phyloP scores from a whole-genome alignment of 768 basidiomycete genomes.

The Baorangia bicolor region DNA sequence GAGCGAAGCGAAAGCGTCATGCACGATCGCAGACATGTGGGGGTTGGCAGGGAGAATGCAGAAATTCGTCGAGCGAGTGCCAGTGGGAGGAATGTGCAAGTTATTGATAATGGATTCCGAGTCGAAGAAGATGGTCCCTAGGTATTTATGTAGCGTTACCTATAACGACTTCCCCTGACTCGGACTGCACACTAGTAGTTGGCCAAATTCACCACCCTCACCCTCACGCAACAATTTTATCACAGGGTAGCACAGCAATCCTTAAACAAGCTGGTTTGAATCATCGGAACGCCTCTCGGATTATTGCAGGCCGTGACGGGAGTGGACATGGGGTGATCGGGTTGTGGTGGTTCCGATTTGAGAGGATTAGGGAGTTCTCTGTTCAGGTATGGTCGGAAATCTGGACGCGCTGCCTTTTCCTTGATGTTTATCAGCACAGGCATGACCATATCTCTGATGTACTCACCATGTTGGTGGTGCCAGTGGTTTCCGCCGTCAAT shows the following conservation, averaged over 20 bases:
- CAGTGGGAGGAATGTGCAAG: too few relatives aligned
- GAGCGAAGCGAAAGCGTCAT: too few relatives aligned
- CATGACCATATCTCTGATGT: neutral
- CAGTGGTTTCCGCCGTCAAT: neutral
- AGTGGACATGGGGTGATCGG: neutral
- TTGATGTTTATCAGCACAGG: constrained; percentile 8
- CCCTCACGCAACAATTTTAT: neutral
- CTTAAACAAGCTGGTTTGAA: neutral
- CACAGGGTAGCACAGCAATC: neutral
- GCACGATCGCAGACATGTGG: too few relatives aligned
- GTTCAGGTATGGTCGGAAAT: neutral
- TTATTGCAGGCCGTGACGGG: neutral
- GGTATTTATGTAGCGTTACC: too few relatives aligned
- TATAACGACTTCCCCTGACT: neutral
- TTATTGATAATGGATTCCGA: too few relatives aligned
- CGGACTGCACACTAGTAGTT: neutral
- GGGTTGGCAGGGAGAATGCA: too few relatives aligned
- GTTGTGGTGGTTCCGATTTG: constrained; percentile 1
- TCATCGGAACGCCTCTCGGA: neutral
- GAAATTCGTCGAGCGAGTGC: too few relatives aligned
- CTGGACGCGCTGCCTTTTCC: constrained; percentile 1
- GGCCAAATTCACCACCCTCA: neutral
- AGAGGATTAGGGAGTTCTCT: constrained; percentile 14
- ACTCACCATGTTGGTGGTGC: neutral
- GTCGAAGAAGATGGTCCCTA: too few relatives aligned